Conservation (phyloP, 805 yeast genomes). For the Suhomyces xylopsoci region DNA sequence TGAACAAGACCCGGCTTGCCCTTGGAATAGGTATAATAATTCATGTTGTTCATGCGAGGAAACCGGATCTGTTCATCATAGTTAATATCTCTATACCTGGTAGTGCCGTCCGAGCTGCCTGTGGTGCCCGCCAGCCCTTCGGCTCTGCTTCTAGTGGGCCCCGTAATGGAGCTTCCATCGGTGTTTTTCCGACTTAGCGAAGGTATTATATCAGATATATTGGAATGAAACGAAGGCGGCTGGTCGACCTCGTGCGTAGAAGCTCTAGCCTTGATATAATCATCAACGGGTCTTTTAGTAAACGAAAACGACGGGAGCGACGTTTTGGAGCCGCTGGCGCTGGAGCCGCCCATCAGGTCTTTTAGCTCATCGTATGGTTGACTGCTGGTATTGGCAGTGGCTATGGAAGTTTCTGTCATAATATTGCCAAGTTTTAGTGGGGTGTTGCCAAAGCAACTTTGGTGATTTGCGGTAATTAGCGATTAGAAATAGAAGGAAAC, state of each 20-base stretch:
- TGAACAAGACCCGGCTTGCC: background rate
- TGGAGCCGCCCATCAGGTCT: background rate
- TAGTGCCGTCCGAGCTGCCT: background rate
- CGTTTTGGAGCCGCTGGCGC: background rate
- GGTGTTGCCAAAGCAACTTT: background rate
- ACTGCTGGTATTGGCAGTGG: background rate
- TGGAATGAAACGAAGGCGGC: constrained; percentile 17
- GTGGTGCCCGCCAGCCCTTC: background rate
- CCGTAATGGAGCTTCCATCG: background rate
- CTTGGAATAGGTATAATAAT: constrained; percentile 21
- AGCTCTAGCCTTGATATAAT: constrained; percentile 2
- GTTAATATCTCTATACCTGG: constrained; percentile 22
- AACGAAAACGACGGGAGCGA: constrained; percentile 28
- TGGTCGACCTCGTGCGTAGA: background rate
- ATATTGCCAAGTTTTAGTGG: background rate
- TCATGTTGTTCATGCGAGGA: constrained; percentile 46
- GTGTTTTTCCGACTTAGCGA: constrained; percentile 1
- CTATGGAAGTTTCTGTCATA: background rate
- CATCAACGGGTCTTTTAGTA: constrained; percentile 27
- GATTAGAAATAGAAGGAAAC: background rate
- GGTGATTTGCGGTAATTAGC: background rate
- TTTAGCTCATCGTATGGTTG: background rate
- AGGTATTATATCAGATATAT: constrained; percentile 27
- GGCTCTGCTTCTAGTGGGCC: background rate
- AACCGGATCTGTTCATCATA: constrained; percentile 56